phyloP scores from a whole-genome alignment of 345 rosid genomes.

The Orychophragmus violaceus region DNA sequence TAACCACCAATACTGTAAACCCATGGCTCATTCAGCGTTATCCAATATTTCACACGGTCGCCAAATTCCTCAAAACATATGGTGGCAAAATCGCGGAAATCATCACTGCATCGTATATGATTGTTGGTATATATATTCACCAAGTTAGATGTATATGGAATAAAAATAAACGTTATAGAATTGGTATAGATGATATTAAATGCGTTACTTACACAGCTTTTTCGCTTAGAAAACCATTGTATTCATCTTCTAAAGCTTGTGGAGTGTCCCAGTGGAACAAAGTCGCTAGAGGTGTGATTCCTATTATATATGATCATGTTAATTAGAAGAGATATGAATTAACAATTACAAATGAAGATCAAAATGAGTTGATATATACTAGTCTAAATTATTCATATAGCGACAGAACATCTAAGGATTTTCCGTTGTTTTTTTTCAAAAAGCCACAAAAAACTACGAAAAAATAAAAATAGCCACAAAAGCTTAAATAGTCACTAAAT shows the following conservation, averaged over 20 bases:
- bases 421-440: no score
- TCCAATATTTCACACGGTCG: constrained; percentile 44
- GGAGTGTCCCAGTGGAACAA: constrained; percentile 51
- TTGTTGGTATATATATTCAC: constrained; percentile 1
- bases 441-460: no score
- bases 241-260: constrained; percentile 41
- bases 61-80: constrained; percentile 43
- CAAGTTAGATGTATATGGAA: background rate
- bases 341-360: background rate
- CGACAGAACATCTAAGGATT: no score
- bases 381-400: no score
- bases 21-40: constrained; percentile 42
- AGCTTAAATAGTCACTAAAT: no score
- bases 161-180: background rate
- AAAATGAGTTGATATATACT: background rate
- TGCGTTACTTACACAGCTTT: constrained; percentile 30
- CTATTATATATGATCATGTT: constrained; percentile 6
- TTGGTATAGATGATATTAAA: background rate
- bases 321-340: background rate
- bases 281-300: constrained; percentile 39
- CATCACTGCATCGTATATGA: constrained; percentile 24
- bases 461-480: no score
- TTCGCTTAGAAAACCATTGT: constrained; percentile 36
- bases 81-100: constrained; percentile 33
- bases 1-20: constrained; percentile 26